Evolutionary conservation across 371 early-diverging fungal genomes (phyloP).

Genomic region (Conidiobolus incongruus): DNA sequence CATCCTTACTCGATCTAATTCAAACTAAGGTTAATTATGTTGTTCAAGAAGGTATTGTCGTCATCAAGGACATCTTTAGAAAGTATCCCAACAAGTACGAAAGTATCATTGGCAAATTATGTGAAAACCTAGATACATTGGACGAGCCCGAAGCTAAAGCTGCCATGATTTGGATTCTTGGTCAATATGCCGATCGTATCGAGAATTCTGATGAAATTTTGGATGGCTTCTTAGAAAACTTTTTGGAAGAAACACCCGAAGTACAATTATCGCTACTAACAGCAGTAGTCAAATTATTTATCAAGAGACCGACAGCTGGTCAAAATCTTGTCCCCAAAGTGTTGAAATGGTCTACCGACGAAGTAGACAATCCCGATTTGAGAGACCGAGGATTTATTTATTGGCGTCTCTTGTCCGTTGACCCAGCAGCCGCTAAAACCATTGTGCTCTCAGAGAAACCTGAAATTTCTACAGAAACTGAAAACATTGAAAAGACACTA

Average conservation of each 20-base stretch:
- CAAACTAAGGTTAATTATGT: conserved; percentile 77
- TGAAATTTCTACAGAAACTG: conserved; percentile 65
- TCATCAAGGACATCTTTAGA: conserved; percentile 85
- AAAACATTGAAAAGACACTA: conserved; percentile 49
- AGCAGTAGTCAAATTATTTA: conserved; percentile 84
- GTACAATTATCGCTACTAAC: conserved; percentile 85
- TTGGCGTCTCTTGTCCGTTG: conserved; percentile 85
- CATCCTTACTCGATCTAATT: conserved; percentile 68
- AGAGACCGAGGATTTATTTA: conserved; percentile 95
- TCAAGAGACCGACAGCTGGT: conserved; percentile 69
- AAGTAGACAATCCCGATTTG: conserved; percentile 85
- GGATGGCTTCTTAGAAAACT: conserved; percentile 40
- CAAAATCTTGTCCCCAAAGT: conserved; percentile 79
- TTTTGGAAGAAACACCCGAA: too few species aligned
- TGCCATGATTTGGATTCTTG: conserved; percentile 88
- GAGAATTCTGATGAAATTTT: conserved; percentile 67
- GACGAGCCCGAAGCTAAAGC: conserved; percentile 89
- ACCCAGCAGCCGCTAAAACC: conserved; percentile 52
- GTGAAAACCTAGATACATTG: conserved; percentile 68
- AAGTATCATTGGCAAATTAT: conserved; percentile 61
- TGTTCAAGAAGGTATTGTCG: conserved; percentile 79
- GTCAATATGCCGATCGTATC: conserved; percentile 85
- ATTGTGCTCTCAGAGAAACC: conserved; percentile 77
- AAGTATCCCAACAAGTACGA: conserved; percentile 81
- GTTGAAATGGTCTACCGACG: conserved; percentile 80